Conservation (phyloP, 176 grass and related monocot species). For the Guadua angustifolia region DNA sequence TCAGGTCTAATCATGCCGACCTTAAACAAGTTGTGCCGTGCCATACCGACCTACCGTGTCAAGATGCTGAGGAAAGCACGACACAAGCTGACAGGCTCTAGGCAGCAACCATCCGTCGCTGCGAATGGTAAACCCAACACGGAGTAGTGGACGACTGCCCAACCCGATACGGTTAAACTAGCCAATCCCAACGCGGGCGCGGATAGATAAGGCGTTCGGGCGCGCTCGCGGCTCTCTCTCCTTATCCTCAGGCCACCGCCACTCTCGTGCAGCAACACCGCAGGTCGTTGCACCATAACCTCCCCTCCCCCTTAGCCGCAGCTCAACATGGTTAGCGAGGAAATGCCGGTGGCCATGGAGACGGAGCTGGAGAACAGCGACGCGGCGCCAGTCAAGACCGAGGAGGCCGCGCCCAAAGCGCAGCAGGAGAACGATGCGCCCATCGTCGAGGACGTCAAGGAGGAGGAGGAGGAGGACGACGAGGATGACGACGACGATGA, state of each 20-base stretch:
- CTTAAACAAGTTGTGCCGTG: no score
- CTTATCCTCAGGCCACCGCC: constrained; percentile 40
- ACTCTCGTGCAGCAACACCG: constrained; percentile 10
- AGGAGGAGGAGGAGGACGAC: constrained; percentile 45
- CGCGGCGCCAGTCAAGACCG: constrained; percentile 23
- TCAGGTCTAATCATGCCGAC: no score
- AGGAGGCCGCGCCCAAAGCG: constrained; percentile 8
- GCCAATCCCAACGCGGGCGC: not conserved
- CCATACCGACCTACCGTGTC: no score
- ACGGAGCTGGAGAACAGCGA: constrained; percentile 41
- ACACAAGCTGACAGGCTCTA: no score
- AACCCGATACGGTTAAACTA: not conserved
- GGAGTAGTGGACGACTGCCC: no score
- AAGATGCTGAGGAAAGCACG: no score
- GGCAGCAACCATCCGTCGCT: no score
- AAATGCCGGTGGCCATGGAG: constrained; percentile 42
- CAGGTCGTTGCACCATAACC: constrained; percentile 1
- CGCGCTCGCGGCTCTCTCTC: not conserved
- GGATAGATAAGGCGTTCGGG: constrained; percentile 24
- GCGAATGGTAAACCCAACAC: no score
- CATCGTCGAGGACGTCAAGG: constrained; percentile 76
- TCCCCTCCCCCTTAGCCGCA: not conserved
- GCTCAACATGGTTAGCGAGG: constrained; percentile 47
- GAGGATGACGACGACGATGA: constrained; percentile 50
- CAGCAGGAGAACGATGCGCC: constrained; percentile 56